phyloP scores from a whole-genome alignment of 2,329 filamentous ascomycete genomes.

The Trichoderma polysporum region DNA sequence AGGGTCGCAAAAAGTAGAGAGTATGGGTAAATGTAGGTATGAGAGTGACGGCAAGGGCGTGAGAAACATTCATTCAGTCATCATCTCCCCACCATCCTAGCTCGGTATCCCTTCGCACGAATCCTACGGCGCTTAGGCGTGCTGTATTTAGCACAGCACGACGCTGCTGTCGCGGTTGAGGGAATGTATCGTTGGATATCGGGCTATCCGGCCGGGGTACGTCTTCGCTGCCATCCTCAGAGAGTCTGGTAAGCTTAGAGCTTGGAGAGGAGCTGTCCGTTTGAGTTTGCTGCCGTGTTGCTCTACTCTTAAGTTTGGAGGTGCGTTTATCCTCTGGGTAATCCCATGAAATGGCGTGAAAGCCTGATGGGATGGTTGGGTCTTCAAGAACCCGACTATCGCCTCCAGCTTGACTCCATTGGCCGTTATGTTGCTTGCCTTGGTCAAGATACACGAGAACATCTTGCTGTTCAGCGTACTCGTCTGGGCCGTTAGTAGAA shows the following conservation, averaged over 20 bases:
- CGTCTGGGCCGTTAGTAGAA: slow-evolving; percentile 27
- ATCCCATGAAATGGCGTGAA: slow-evolving; percentile 16
- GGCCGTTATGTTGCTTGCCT: slow-evolving; percentile 21
- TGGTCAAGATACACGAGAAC: slow-evolving; percentile 33
- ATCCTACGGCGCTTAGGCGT: slow-evolving; percentile 38
- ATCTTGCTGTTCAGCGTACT: slow-evolving; percentile 22
- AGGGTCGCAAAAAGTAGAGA: not conserved
- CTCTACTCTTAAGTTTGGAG: not conserved
- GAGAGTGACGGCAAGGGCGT: not conserved
- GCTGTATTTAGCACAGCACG: slow-evolving; percentile 39
- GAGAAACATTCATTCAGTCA: slow-evolving; percentile 27
- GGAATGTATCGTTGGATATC: slow-evolving; percentile 37
- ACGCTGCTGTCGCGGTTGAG: slow-evolving; percentile 26
- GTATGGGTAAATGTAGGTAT: not conserved
- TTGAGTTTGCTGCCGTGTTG: not conserved
- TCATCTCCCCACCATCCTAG: slow-evolving; percentile 45
- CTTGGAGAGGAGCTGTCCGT: not conserved
- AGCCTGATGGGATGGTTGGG: slow-evolving; percentile 9
- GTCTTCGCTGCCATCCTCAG: slow-evolving; percentile 26
- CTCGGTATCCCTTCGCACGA: slow-evolving; percentile 28
- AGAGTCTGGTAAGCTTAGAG: slow-evolving; percentile 10
- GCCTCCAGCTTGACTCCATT: not conserved
- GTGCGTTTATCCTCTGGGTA: slow-evolving; percentile 7
- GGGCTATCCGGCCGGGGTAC: slow-evolving; percentile 44
- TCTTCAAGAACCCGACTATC: not conserved